These are phyloP conservation scores for Uronychia setigera DNA, from an alignment of 73 alveolate genomes.

Conservation along the genomic window DNA sequence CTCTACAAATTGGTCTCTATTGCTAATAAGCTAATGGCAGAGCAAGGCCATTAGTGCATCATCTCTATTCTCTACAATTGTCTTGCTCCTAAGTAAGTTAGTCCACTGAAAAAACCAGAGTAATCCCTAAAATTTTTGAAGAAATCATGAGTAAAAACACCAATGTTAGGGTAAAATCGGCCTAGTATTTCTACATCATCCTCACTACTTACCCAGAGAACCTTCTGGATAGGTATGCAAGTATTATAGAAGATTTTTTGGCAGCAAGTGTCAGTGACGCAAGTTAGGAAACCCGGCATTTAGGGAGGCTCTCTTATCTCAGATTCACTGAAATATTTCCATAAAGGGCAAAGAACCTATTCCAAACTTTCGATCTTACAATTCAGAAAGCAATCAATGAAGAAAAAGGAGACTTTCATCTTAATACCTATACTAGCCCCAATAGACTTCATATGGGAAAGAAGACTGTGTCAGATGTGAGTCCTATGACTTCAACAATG, in stretches of 20 bases:
- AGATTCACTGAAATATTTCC: constrained; percentile 12
- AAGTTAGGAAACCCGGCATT: constrained; percentile 12
- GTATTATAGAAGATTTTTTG: constrained; percentile 6
- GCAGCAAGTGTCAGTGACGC: constrained; percentile 16
- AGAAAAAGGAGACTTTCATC: not conserved
- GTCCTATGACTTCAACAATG: not conserved
- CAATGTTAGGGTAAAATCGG: constrained; percentile 21
- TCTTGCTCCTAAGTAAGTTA: constrained; percentile 20
- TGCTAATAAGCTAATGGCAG: constrained; percentile 47
- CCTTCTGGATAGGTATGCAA: constrained; percentile 3
- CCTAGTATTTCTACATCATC: constrained; percentile 6
- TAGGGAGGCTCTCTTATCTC: constrained; percentile 19
- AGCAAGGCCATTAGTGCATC: constrained; percentile 51
- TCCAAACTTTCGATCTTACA: constrained; percentile 6
- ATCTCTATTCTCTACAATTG: constrained; percentile 34
- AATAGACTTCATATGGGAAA: not conserved
- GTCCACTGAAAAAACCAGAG: constrained; percentile 5
- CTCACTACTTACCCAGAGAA: constrained; percentile 4
- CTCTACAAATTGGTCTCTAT: constrained; percentile 35
- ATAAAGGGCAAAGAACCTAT: constrained; percentile 13
- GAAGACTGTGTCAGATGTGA: not conserved
- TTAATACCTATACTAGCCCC: not conserved
- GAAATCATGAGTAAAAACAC: constrained; percentile 28
- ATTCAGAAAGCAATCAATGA: constrained; percentile 30
- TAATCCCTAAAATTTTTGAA: constrained; percentile 34